These are phyloP conservation scores for Pseudocercospora musae DNA, from an alignment of 2,329 filamentous ascomycete genomes.

Conservation along the genomic window DNA sequence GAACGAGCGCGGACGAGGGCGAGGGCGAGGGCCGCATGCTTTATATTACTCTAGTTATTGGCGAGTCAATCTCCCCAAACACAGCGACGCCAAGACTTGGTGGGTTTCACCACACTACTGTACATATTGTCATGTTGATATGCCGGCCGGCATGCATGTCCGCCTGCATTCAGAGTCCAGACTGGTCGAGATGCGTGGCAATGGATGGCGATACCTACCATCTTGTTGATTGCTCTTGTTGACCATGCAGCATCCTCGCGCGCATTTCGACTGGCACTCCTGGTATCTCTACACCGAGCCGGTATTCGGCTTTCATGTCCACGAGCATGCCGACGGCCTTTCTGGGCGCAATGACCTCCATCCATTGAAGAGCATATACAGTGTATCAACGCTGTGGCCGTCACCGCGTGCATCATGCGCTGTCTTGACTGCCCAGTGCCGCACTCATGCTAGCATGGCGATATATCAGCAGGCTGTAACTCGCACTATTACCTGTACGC, in stretches of 20 bases:
- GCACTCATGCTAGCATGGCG: background rate
- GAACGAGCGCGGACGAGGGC: background rate
- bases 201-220: no score
- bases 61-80: background rate
- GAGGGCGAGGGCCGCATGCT: background rate
- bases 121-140: no score
- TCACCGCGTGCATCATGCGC: background rate
- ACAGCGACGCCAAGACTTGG: background rate
- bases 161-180: background rate
- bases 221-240: no score
- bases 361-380: slow-evolving; percentile 3
- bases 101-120: background rate
- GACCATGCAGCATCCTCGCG: no score
- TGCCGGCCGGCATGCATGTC: background rate
- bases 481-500: no score
- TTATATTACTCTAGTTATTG: no score
- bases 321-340: background rate
- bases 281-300: background rate
- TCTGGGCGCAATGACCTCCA: background rate
- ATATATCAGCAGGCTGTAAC: no score
- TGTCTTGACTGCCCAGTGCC: slow-evolving; percentile 4
- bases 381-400: background rate
- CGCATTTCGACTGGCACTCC: no score
- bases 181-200: background rate
- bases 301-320: background rate